Percentiles rank a stretch among this genome's conserved stretches.
phyloP scores from a whole-genome alignment of 495 filamentous ascomycete genomes.

The Talaromyces ruber region DNA sequence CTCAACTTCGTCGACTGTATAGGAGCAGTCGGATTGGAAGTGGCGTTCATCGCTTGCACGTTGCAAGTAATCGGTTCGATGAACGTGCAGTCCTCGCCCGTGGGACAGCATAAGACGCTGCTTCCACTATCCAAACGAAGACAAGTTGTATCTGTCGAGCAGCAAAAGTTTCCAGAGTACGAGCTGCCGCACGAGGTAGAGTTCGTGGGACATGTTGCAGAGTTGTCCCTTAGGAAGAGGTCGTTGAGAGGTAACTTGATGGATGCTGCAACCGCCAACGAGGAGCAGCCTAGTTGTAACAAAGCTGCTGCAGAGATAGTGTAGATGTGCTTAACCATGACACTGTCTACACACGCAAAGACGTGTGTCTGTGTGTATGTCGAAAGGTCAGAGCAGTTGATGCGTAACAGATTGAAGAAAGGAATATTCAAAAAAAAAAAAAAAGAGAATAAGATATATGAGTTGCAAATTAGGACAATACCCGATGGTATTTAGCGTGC shows the following conservation, averaged over 20 bases:
- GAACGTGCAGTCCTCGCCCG: slow-evolving; percentile 47
- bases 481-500: neutral
- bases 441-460: neutral
- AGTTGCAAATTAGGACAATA: neutral
- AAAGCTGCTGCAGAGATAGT: neutral
- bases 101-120: slow-evolving; percentile 72
- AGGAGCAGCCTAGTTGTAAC: slow-evolving; percentile 3
- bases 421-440: neutral
- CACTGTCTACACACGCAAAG: neutral
- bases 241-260: neutral
- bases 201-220: slow-evolving; percentile 33
- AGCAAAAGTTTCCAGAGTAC: slow-evolving; percentile 71
- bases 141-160: slow-evolving; percentile 53
- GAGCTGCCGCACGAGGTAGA: slow-evolving; percentile 43
- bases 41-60: slow-evolving; percentile 55
- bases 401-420: neutral
- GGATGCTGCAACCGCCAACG: neutral
- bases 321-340: slow-evolving; percentile 1
- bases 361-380: neutral
- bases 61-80: slow-evolving; percentile 70
- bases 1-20: slow-evolving; percentile 63
- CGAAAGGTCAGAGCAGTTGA: neutral
- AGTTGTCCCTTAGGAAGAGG: neutral
- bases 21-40: slow-evolving; percentile 45
- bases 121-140: slow-evolving; percentile 54